Evolutionary conservation across 768 basidiomycete genomes (phyloP).

Genomic region (Kwoniella heveanensis): DNA sequence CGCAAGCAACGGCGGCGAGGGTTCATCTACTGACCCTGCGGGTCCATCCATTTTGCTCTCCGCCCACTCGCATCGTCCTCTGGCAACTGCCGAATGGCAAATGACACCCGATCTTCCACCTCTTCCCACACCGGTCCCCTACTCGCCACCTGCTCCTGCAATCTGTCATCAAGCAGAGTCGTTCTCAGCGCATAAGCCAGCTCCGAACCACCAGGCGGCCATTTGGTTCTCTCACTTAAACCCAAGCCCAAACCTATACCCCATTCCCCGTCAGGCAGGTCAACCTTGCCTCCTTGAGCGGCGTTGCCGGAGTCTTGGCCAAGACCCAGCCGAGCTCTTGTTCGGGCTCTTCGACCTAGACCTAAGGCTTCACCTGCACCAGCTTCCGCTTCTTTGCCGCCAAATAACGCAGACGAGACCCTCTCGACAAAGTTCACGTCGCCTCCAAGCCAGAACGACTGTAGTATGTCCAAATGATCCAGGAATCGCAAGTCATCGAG

Average conservation of each 20-base stretch:
- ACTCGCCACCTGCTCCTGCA: slow-evolving; percentile 63
- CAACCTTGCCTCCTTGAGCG: slow-evolving; percentile 60
- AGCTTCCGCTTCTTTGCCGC: slow-evolving; percentile 71
- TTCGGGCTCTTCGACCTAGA: slow-evolving; percentile 46
- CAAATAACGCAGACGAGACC: slow-evolving; percentile 73
- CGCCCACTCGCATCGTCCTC: slow-evolving; percentile 61
- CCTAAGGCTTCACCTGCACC: slow-evolving; percentile 39
- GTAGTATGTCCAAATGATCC: slow-evolving; percentile 60
- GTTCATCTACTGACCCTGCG: slow-evolving; percentile 65
- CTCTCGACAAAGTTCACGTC: slow-evolving; percentile 65
- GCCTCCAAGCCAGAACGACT: slow-evolving; percentile 50
- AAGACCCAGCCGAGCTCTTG: slow-evolving; percentile 51
- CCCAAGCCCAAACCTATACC: slow-evolving; percentile 70
- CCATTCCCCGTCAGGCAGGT: slow-evolving; percentile 56
- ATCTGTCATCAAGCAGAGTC: slow-evolving; percentile 76
- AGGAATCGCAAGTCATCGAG: slow-evolving; percentile 76
- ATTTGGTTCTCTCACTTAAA: slow-evolving; percentile 71
- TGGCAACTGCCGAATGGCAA: slow-evolving; percentile 74
- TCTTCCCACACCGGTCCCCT: slow-evolving; percentile 45
- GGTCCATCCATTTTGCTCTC: slow-evolving; percentile 77
- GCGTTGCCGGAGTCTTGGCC: neutral
- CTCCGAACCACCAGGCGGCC: slow-evolving; percentile 86
- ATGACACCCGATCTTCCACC: slow-evolving; percentile 64
- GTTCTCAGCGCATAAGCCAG: slow-evolving; percentile 79
- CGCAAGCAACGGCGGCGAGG: neutral